Evolutionary conservation across 139 green algal species (phyloP).

Genomic region (Tetradesmus lagerheimii): DNA sequence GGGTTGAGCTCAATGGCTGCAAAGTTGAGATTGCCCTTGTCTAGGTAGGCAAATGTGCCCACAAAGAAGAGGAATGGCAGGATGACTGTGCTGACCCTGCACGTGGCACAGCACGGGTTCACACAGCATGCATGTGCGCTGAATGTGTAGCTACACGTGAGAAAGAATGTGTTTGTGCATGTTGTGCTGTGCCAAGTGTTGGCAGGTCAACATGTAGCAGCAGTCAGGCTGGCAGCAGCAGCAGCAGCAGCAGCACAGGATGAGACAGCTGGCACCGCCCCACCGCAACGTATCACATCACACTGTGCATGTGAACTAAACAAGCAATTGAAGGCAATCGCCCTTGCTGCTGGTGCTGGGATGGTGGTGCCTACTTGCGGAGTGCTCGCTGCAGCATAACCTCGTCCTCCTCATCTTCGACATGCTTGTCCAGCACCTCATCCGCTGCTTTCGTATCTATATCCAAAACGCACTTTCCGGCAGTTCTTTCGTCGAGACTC

Average conservation of each 20-base stretch:
- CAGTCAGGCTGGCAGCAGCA: background rate
- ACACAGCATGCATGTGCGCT: background rate
- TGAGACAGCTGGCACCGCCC: background rate
- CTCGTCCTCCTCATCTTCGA: background rate
- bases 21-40: slow-evolving; percentile 8
- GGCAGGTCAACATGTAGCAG: background rate
- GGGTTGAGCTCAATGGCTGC: slow-evolving; percentile 12
- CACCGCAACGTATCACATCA: no score
- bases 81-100: slow-evolving; percentile 8
- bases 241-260: background rate
- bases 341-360: background rate
- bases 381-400: background rate
- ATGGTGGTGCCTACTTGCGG: background rate
- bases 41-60: background rate
- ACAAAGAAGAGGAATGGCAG: slow-evolving; percentile 7
- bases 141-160: no score
- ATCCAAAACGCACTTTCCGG: background rate
- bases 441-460: background rate
- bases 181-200: background rate
- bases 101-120: background rate
- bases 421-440: background rate
- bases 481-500: background rate
- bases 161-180: background rate
- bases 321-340: background rate
- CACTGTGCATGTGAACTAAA: no score